phyloP scores from a whole-genome alignment of 2,329 filamentous ascomycete genomes.

The Keithomyces neogunnii region DNA sequence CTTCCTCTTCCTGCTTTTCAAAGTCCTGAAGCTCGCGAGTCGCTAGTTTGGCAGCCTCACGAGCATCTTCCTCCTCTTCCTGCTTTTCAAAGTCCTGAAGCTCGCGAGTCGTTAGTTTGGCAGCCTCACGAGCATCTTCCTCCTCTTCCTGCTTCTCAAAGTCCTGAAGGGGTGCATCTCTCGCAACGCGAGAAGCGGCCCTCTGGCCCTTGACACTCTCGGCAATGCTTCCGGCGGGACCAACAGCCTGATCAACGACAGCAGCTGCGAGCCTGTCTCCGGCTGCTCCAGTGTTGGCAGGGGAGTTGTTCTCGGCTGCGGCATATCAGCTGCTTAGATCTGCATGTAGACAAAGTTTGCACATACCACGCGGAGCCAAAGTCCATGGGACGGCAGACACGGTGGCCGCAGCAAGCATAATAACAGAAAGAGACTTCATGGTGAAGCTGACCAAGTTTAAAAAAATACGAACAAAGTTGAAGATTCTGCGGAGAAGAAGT shows the following conservation, averaged over 20 bases:
- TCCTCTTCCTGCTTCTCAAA: not conserved
- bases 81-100: not conserved
- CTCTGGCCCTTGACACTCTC: no score
- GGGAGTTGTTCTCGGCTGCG: no score
- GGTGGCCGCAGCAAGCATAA: not conserved
- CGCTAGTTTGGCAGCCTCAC: not conserved
- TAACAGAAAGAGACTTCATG: constrained; percentile 3
- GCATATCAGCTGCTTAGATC: no score
- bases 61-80: not conserved
- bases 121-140: not conserved
- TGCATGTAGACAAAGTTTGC: no score
- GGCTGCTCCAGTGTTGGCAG: no score
- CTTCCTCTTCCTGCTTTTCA: no score
- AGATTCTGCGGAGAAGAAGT: not conserved
- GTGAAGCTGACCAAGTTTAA: not conserved
- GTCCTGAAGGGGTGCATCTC: not conserved
- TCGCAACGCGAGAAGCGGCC: no score
- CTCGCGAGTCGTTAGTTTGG: not conserved
- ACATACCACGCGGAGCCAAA: no score
- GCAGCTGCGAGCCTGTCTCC: not conserved
- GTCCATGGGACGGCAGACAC: constrained; percentile 2
- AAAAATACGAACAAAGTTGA: not conserved
- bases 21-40: not conserved
- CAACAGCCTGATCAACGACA: not conserved
- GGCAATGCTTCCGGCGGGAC: no score